A percentile compares a stretch with the other conserved stretches of the same genome.
These are phyloP conservation scores for Irpex lacteus DNA, from an alignment of 1,284 basidiomycete species.

Conservation along the genomic window DNA sequence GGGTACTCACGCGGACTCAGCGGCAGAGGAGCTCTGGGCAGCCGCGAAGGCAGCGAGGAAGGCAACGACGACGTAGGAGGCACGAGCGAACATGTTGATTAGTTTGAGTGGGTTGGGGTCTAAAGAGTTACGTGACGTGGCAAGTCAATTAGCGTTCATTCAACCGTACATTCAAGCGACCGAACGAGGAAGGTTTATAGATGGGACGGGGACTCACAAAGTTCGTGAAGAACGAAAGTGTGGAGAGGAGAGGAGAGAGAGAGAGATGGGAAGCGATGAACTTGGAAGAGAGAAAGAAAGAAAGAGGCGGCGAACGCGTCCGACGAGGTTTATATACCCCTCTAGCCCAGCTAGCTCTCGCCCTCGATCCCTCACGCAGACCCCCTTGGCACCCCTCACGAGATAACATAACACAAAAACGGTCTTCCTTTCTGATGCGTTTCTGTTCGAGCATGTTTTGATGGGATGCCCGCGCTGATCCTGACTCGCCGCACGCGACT, in stretches of 20 bases:
- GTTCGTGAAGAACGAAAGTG: neutral
- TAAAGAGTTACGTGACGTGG: neutral
- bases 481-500: no score
- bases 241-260: neutral
- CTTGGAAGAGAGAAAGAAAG: neutral
- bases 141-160: neutral
- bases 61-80: neutral
- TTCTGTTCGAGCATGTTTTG: no score
- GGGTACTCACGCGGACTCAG: conserved; percentile 29
- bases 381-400: no score
- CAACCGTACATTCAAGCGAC: neutral
- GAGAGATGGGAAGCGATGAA: neutral
- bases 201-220: neutral
- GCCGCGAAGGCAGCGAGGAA: neutral
- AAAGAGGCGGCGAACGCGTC: neutral
- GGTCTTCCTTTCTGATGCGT: no score
- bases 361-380: no score
- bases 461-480: no score
- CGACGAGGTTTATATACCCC: neutral
- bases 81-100: neutral
- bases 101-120: neutral
- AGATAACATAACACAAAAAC: no score
- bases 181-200: no score
- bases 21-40: neutral
- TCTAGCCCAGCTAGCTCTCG: neutral